Evolutionary conservation across 805 yeast species (phyloP).

Genomic region (Saccharomycopsis sp.): DNA sequence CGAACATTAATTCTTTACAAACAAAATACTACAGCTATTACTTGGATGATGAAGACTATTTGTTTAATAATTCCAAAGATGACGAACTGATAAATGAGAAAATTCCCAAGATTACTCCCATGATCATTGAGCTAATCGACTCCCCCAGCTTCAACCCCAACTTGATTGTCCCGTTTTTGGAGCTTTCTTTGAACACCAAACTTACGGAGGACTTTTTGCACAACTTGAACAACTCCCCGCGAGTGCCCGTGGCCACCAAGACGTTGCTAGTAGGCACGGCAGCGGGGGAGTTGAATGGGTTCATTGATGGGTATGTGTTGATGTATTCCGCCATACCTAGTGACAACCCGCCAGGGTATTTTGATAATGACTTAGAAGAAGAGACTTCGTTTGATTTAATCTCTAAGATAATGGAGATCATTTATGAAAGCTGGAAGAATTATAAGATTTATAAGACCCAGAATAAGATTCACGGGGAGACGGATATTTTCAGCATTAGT

Average conservation of each 20-base stretch:
- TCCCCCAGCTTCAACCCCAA: constrained; percentile 63
- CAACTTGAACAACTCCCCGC: constrained; percentile 53
- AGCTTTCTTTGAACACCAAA: constrained; percentile 55
- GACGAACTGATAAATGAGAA: too few species aligned
- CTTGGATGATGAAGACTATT: background rate
- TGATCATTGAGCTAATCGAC: constrained; percentile 59
- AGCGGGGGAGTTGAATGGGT: constrained; percentile 65
- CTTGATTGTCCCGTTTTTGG: constrained; percentile 65
- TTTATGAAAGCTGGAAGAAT: constrained; percentile 16
- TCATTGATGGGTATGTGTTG: constrained; percentile 63
- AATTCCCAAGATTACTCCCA: constrained; percentile 45
- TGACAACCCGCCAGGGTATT: constrained; percentile 49
- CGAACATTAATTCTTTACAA: too few species aligned
- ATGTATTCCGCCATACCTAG: constrained; percentile 64
- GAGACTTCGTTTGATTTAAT: constrained; percentile 5
- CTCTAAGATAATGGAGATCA: constrained; percentile 2
- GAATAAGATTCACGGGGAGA: constrained; percentile 4
- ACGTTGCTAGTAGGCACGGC: constrained; percentile 66
- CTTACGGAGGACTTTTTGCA: constrained; percentile 47
- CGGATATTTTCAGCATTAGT: constrained; percentile 14
- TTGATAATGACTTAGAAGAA: constrained; percentile 19
- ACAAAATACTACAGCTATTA: constrained; percentile 1
- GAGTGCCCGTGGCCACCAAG: constrained; percentile 51
- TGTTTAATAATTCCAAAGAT: too few species aligned
- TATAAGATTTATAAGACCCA: constrained; percentile 14